Base-by-base conservation (phyloP, 164 flowering plant species). In the Berberis vulgaris region DNA sequence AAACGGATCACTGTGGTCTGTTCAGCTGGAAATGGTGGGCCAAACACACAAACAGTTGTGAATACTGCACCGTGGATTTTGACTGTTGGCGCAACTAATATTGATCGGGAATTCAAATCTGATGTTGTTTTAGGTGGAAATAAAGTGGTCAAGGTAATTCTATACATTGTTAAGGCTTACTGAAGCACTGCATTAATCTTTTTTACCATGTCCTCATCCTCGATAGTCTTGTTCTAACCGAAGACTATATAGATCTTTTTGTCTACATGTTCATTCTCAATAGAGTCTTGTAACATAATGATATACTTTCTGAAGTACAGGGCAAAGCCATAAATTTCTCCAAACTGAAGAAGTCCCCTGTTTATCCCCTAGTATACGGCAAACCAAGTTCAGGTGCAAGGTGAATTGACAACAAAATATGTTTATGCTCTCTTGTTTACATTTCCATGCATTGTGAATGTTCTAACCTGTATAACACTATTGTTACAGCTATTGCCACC, bases 11-110 rank as follows among this genome's bases (percentile, higher is more conserved):
- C 69, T 0, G 96, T 88, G 54, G 85, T 82, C 8, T 86, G 95
- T 73, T 91, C 97, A 0, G 97, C 91, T 3, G 96, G 93, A 13
- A 91, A 91, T 46, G 72, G 65, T 57, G 93, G 97, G 2, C 95
- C 93, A 3, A 26, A 7, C 2, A 2, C 69, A 1, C 13, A 39
- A 5, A 67, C 86, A 0, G 89, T 86, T 6, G 83, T 80, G 41
- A 91, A 88, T 63, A 71, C 65, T 43, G 91, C 95, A 26, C 96
- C 97, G 3, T 91, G 97, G 97, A 83, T 88, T 41, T 60, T 88
- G 41, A 86, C 97, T 79, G 77, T 74, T 63, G 80, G 65, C 69
- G 80, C 80, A 5, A 59, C 80, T 43, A 77, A 75, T 66, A 74
- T 77, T 26, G 80, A 77, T 56, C 65, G 80, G 2, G 65, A 63